Percentiles rank a stretch among this genome's conserved stretches.
Conservation (phyloP, 352 stramenopile species). For the Globisporangium barbulae region DNA sequence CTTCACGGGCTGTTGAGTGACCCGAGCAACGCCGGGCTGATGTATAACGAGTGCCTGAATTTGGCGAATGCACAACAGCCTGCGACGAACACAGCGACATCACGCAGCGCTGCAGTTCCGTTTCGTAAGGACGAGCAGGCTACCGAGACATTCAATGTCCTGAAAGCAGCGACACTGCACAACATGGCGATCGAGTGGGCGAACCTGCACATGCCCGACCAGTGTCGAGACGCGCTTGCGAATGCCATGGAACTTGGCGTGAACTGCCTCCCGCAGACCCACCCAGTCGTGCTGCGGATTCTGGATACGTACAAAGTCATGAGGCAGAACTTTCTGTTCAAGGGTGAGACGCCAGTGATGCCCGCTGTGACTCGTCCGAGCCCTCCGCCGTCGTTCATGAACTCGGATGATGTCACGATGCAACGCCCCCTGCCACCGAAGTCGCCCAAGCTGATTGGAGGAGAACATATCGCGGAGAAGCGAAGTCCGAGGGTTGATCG, state of each 20-base stretch:
- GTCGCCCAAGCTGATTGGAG: constrained; percentile 12
- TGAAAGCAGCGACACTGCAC: constrained; percentile 59
- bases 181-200: constrained; percentile 75
- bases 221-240: constrained; percentile 52
- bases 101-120: background rate
- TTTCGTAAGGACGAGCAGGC: constrained; percentile 12
- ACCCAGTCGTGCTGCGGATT: constrained; percentile 52
- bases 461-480: background rate
- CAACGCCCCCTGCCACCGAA: constrained; percentile 26
- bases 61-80: constrained; percentile 35
- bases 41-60: constrained; percentile 57
- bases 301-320: constrained; percentile 72
- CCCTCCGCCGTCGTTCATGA: constrained; percentile 7
- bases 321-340: constrained; percentile 60
- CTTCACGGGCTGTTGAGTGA: constrained; percentile 55
- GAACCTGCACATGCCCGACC: constrained; percentile 56
- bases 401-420: constrained; percentile 6
- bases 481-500: constrained; percentile 12
- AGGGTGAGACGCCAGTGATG: constrained; percentile 3
- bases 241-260: constrained; percentile 64
- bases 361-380: constrained; percentile 5
- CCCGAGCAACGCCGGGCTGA: constrained; percentile 54
- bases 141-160: constrained; percentile 41
- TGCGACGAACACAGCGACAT: background rate
- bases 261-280: constrained; percentile 41